A percentile compares a stretch with the other conserved stretches of the same genome.
These are phyloP conservation scores for Rutstroemia sydowiana DNA, from an alignment of 2,329 filamentous ascomycete genomes.

Conservation along the genomic window DNA sequence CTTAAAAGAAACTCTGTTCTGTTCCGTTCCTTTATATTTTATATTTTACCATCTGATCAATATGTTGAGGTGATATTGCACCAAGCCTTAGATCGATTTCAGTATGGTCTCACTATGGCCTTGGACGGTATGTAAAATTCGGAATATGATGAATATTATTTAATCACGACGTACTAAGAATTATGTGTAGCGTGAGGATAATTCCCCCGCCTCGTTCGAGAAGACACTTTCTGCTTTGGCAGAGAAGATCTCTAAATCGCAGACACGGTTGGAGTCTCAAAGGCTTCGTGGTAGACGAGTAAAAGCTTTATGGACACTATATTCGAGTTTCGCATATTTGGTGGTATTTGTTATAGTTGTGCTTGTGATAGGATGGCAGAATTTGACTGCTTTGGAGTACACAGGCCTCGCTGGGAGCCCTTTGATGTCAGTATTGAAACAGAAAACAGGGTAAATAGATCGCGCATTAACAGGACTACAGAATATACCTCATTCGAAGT, in stretches of 20 bases:
- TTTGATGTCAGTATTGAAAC: conserved; percentile 53
- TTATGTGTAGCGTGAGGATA: conserved; percentile 57
- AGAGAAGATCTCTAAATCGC: conserved; percentile 70
- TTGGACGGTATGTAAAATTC: conserved; percentile 55
- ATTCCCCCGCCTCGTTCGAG: conserved; percentile 86
- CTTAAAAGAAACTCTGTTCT: background rate
- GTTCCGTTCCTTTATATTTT: no score
- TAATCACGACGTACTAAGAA: conserved; percentile 2
- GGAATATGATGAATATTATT: conserved; percentile 14
- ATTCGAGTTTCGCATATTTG: conserved; percentile 83
- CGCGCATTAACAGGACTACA: conserved; percentile 33
- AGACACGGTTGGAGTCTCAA: conserved; percentile 64
- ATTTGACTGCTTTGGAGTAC: conserved; percentile 72
- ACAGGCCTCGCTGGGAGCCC: conserved; percentile 72
- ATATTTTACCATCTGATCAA: background rate
- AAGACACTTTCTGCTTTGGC: conserved; percentile 79
- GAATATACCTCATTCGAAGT: conserved; percentile 72
- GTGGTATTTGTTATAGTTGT: conserved; percentile 75
- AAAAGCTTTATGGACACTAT: conserved; percentile 83
- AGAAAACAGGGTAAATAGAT: background rate
- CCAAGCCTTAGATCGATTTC: conserved; percentile 6
- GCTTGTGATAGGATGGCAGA: conserved; percentile 76
- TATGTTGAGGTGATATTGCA: conserved; percentile 15
- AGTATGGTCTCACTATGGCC: conserved; percentile 81
- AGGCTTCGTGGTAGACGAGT: conserved; percentile 67